A percentile compares a stretch with the other conserved stretches of the same genome.
Conservation (phyloP, 305 asterid genomes). For the Solanum hybrid region DNA sequence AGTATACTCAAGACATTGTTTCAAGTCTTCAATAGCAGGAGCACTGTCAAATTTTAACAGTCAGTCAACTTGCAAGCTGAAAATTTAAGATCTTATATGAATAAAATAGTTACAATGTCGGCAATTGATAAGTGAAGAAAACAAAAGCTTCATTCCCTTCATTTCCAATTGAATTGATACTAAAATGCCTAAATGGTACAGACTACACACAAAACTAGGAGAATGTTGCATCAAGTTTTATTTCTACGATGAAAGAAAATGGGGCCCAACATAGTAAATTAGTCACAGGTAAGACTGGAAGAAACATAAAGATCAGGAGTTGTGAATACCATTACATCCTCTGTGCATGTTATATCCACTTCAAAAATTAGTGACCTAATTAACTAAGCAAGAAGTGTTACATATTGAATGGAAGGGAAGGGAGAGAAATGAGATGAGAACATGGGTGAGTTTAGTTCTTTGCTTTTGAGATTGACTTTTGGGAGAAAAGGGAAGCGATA, state of each 20-base stretch:
- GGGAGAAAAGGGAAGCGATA: neutral
- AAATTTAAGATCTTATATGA: neutral
- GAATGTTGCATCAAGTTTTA: neutral
- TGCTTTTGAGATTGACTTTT: neutral
- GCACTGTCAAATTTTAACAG: slow-evolving; percentile 46
- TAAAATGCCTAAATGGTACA: neutral
- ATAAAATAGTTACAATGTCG: neutral
- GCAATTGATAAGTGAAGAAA: neutral
- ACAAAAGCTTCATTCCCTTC: neutral
- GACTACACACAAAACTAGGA: neutral
- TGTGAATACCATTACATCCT: neutral
- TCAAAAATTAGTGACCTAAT: neutral
- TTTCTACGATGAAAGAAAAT: neutral
- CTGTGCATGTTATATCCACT: neutral
- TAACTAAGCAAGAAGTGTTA: neutral
- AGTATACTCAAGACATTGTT: slow-evolving; percentile 80
- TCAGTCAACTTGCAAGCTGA: neutral
- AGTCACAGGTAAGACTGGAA: neutral
- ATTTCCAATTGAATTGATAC: neutral
- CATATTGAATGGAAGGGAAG: neutral
- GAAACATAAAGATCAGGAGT: neutral
- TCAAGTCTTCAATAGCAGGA: slow-evolving; percentile 93
- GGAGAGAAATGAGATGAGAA: neutral
- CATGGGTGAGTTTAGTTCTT: neutral
- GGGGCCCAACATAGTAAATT: neutral